A percentile compares a stretch with the other conserved stretches of the same genome.
Evolutionary conservation across 176 grass and related monocot species (phyloP).

Genomic region (Aegilops umbellulata): DNA sequence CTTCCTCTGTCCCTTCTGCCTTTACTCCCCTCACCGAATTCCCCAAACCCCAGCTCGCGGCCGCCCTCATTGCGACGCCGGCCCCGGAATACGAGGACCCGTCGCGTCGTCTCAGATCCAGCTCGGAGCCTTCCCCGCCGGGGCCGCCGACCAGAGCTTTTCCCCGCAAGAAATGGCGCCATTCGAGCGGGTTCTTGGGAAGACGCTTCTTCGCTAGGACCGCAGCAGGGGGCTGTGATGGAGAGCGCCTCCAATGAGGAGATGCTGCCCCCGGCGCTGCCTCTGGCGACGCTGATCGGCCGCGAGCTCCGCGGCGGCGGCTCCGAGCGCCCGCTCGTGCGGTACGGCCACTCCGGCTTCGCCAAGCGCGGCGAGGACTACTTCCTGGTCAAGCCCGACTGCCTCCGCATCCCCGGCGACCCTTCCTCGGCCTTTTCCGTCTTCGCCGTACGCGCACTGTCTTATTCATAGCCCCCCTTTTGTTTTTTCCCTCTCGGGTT

Average conservation of each 20-base stretch:
- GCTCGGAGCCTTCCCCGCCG: not conserved
- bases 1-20: constrained; percentile 7
- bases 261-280: constrained; percentile 32
- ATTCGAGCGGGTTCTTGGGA: constrained; percentile 23
- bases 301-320: constrained; percentile 72
- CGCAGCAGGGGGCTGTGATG: constrained; percentile 33
- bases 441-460: constrained; percentile 59
- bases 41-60: constrained; percentile 35
- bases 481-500: constrained; percentile 12
- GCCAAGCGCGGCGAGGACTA: constrained; percentile 96
- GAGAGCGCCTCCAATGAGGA: constrained; percentile 29
- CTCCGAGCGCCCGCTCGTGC: constrained; percentile 68
- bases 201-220: constrained; percentile 19
- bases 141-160: constrained; percentile 12
- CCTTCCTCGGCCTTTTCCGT: constrained; percentile 80
- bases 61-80: constrained; percentile 24
- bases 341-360: constrained; percentile 77
- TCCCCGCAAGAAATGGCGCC: constrained; percentile 11
- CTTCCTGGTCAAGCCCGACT: constrained; percentile 89
- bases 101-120: constrained; percentile 22
- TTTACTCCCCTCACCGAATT: constrained; percentile 22
- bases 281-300: constrained; percentile 76
- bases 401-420: constrained; percentile 67
- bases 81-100: not conserved
- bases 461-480: not conserved